A percentile compares a stretch with the other conserved stretches of the same genome.
These are phyloP conservation scores for Daldinia grandis DNA, from an alignment of 495 filamentous ascomycete species.

Conservation along the genomic window DNA sequence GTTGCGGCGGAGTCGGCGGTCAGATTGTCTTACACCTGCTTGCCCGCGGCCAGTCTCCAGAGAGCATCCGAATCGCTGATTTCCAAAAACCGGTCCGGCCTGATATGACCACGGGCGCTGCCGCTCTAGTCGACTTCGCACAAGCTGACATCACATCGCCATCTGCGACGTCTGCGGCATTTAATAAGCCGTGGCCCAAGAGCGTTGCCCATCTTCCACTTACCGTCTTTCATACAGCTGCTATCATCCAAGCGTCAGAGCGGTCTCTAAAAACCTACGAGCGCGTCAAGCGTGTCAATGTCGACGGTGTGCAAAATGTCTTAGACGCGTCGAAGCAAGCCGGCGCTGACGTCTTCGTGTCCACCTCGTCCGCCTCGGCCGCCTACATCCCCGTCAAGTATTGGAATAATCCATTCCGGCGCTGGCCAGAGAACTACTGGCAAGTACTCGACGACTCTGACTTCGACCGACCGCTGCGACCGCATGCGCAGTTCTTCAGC, in stretches of 20 bases:
- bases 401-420: constrained; percentile 61
- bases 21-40: constrained; percentile 65
- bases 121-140: constrained; percentile 55
- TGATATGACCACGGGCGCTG: constrained; percentile 48
- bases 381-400: constrained; percentile 53
- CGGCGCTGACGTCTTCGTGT: constrained; percentile 64
- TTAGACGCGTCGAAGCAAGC: constrained; percentile 58
- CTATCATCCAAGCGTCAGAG: constrained; percentile 59
- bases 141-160: constrained; percentile 64
- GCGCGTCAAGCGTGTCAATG: constrained; percentile 61
- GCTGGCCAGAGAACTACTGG: constrained; percentile 48
- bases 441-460: constrained; percentile 59
- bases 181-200: constrained; percentile 59
- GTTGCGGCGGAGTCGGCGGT: constrained; percentile 66
- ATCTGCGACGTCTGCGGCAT: constrained; percentile 55
- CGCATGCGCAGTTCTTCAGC: constrained; percentile 60
- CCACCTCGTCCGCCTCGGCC: constrained; percentile 66
- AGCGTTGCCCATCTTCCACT: constrained; percentile 56
- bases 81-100: constrained; percentile 54
- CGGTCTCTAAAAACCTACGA: constrained; percentile 57
- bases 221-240: constrained; percentile 68
- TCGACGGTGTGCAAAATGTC: constrained; percentile 67
- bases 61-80: constrained; percentile 64
- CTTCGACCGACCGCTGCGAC: constrained; percentile 53
- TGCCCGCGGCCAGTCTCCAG: constrained; percentile 60